Evolutionary conservation across 495 filamentous ascomycete species (phyloP).

Genomic region (Hypoxylon lenormandii): DNA sequence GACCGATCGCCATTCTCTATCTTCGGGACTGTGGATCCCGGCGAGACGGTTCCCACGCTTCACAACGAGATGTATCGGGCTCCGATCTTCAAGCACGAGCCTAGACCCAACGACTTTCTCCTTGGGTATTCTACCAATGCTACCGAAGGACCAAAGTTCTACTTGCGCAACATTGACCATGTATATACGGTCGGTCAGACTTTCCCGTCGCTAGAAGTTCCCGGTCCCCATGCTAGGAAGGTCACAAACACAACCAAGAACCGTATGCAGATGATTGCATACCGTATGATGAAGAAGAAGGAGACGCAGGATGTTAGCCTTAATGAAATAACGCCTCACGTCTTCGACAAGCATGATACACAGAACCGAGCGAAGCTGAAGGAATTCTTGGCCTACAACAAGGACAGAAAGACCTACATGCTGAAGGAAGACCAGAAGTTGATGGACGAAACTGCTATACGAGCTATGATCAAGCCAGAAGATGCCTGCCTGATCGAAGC

Average conservation of each 20-base stretch:
- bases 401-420: constrained; percentile 84
- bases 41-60: constrained; percentile 86
- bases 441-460: constrained; percentile 80
- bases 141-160: constrained; percentile 77
- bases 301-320: constrained; percentile 75
- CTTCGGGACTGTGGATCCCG: constrained; percentile 91
- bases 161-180: constrained; percentile 86
- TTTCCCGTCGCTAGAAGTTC: constrained; percentile 89
- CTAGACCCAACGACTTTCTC: constrained; percentile 86
- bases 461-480: constrained; percentile 90
- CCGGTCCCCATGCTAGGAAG: constrained; percentile 89
- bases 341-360: constrained; percentile 89
- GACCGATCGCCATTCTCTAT: constrained; percentile 95
- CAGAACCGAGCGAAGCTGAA: constrained; percentile 96
- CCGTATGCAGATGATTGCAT: constrained; percentile 93
- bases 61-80: constrained; percentile 96
- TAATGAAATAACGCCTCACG: constrained; percentile 84
- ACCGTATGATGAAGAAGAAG: constrained; percentile 81
- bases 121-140: constrained; percentile 82
- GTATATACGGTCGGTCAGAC: constrained; percentile 90
- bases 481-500: constrained; percentile 93
- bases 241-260: constrained; percentile 95
- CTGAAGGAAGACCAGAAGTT: constrained; percentile 75
- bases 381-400: constrained; percentile 90
- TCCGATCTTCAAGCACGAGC: constrained; percentile 86